Base-by-base conservation (phyloP, 768 basidiomycete species). In the Dioszegia aurantiaca region DNA sequence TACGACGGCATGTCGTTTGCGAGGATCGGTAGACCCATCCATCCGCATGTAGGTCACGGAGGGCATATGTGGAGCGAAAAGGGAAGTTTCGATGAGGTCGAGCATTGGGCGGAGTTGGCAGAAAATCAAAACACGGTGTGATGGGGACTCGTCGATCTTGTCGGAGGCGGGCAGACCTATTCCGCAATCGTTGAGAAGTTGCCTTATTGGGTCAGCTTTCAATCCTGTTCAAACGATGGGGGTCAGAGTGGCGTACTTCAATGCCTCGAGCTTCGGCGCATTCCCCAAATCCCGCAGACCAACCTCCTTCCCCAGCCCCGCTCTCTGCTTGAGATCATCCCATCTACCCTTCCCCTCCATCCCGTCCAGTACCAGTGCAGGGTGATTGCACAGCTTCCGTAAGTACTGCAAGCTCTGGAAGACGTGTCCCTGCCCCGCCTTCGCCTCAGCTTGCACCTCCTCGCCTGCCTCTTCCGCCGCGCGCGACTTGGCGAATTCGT, bases 41-140 rank as follows among this genome's bases (percentile, higher is more conserved):
- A 99, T 82, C 26, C 95, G 86, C 95, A 99, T 98, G 78, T 98
- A 99, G 0, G 91, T 92, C 41, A 99, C 88, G 0, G 89, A 86
- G 5, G 94, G 94, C 91, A 99, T 93, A 65, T 87, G 83, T 39
- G 82, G 80, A 67, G 86, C 87, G 83, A 99, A 97, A 8, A 99
- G 80, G 69, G 95, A 89, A 12, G 81, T 86, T 78, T 98, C 93
- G 67, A 99, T 93, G 73, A 98, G 87, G 75, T 99, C 90, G 48
- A 99, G 83, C 95, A 98, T 99, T 75, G 90, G 89, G 76, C 97
- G 95, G 85, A 97, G 90, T 79, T 99, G 95, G 70, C 94, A 98
- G 80, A 99, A 99, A 68, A 99, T 94, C 63, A 99, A 84, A 55
- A 94, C 93, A n/a, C 95, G 89, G 73, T 99, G 95, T 21, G 94